phyloP scores from a whole-genome alignment of 1,139 yeast genomes.

The Geotrichum australiense region DNA sequence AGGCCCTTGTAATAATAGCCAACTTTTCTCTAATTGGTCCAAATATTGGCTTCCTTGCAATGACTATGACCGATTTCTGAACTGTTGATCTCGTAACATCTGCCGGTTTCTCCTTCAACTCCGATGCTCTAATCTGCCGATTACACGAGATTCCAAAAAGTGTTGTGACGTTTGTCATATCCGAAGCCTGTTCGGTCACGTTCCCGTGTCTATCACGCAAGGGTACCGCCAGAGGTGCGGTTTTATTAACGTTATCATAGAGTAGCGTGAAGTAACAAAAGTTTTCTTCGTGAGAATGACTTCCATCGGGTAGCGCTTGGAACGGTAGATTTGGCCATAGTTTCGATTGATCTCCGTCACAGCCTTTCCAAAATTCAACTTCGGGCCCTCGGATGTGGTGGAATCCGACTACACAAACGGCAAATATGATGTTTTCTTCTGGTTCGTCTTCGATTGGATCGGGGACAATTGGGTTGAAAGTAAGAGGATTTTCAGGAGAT shows the following conservation, averaged over 20 bases:
- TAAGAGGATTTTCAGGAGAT: slow-evolving; percentile 6
- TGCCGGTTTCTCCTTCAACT: slow-evolving; percentile 49
- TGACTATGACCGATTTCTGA: slow-evolving; percentile 87
- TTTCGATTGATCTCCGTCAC: slow-evolving; percentile 43
- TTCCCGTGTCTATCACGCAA: slow-evolving; percentile 31
- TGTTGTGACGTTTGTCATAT: slow-evolving; percentile 52
- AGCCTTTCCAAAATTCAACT: slow-evolving; percentile 83
- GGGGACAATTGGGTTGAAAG: slow-evolving; percentile 22
- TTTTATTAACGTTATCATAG: slow-evolving; percentile 51
- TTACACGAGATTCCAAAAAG: slow-evolving; percentile 92
- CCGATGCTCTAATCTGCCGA: slow-evolving; percentile 65
- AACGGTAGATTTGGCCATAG: slow-evolving; percentile 86
- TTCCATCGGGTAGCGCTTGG: slow-evolving; percentile 94
- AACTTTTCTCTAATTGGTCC: slow-evolving; percentile 80
- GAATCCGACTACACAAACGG: slow-evolving; percentile 88
- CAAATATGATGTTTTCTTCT: slow-evolving; percentile 48
- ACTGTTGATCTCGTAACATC: slow-evolving; percentile 84
- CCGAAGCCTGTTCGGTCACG: slow-evolving; percentile 27
- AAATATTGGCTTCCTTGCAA: slow-evolving; percentile 78
- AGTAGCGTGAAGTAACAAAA: slow-evolving; percentile 83
- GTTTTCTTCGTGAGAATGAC: slow-evolving; percentile 86
- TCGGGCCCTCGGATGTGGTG: slow-evolving; percentile 95
- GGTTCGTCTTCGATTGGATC: slow-evolving; percentile 20
- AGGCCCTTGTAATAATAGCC: slow-evolving; percentile 81
- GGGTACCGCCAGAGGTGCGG: slow-evolving; percentile 43